Evolutionary conservation across 495 filamentous ascomycete species (phyloP).

Genomic region (Pyrenula aspistea): DNA sequence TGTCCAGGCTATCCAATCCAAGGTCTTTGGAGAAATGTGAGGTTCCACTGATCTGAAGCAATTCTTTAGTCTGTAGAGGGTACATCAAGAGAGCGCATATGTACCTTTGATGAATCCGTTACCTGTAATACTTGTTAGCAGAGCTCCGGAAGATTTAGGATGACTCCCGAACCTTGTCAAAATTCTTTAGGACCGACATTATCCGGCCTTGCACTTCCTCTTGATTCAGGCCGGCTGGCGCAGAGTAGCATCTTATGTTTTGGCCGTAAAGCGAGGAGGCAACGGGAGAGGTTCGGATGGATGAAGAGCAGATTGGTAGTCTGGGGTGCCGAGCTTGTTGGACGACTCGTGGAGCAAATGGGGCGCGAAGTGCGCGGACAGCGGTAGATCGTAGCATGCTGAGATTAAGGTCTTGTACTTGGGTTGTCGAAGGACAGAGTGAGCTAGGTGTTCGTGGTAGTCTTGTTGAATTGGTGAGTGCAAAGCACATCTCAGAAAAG

Average conservation of each 20-base stretch:
- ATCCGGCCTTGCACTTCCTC: conserved; percentile 86
- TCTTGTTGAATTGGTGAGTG: neutral
- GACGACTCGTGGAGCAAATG: conserved; percentile 44
- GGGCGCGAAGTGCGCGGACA: conserved; percentile 48
- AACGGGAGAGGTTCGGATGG: conserved; percentile 43
- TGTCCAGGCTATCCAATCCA: conserved; percentile 91
- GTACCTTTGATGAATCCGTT: conserved; percentile 64
- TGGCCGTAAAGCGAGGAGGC: conserved; percentile 39
- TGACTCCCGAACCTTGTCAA: conserved; percentile 75
- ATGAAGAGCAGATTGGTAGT: conserved; percentile 15
- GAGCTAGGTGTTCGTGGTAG: conserved; percentile 2
- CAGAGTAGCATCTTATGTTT: conserved; percentile 73
- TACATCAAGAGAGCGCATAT: conserved; percentile 11
- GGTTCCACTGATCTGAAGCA: conserved; percentile 54
- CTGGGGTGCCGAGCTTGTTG: conserved; percentile 14
- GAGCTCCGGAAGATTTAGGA: conserved; percentile 4
- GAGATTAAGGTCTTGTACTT: too few species aligned
- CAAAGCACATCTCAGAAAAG: neutral
- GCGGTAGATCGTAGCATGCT: conserved; percentile 81
- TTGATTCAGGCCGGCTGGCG: conserved; percentile 62
- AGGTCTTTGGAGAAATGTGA: conserved; percentile 95
- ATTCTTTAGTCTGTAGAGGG: conserved; percentile 4
- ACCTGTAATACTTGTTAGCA: conserved; percentile 34
- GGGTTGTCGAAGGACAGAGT: conserved; percentile 1
- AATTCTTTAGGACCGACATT: conserved; percentile 80